These are phyloP conservation scores for Berberis vulgaris DNA, from an alignment of 164 flowering plant species.

Conservation along the genomic window DNA sequence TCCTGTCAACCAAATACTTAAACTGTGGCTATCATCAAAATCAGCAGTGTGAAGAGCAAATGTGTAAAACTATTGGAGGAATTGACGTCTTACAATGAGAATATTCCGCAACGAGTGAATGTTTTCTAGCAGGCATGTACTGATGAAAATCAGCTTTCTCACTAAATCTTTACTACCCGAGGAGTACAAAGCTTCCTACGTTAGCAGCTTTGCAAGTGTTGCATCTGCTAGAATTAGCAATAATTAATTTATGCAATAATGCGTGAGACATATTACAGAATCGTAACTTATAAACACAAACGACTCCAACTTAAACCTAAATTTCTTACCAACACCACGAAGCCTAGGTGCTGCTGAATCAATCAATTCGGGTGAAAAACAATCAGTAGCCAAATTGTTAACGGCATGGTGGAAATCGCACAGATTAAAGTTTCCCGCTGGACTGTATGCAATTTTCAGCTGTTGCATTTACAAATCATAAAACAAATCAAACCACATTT, in stretches of 20 bases:
- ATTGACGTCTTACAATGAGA: slow-evolving; percentile 41
- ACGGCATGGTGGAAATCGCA: slow-evolving; percentile 86
- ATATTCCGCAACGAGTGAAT: slow-evolving; percentile 30
- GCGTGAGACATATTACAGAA: too few species aligned
- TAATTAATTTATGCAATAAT: background rate
- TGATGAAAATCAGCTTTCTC: slow-evolving; percentile 49
- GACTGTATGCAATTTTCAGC: slow-evolving; percentile 65
- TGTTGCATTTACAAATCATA: slow-evolving; percentile 10
- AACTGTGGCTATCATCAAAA: background rate
- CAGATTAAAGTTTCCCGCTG: slow-evolving; percentile 48
- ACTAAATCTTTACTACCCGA: slow-evolving; percentile 56
- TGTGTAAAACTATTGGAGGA: background rate
- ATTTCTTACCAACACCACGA: slow-evolving; percentile 19
- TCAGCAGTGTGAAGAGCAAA: background rate
- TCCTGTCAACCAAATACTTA: slow-evolving; percentile 33
- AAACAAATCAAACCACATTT: background rate
- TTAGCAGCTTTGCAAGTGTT: slow-evolving; percentile 38
- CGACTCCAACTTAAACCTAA: background rate
- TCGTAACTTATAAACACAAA: too few species aligned
- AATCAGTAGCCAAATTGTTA: slow-evolving; percentile 54
- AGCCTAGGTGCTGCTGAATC: slow-evolving; percentile 18
- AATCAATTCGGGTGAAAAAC: slow-evolving; percentile 32
- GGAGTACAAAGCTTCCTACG: slow-evolving; percentile 41
- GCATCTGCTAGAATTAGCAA: slow-evolving; percentile 29
- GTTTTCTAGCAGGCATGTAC: slow-evolving; percentile 31